Conservation (phyloP, 2,329 filamentous ascomycete species). For the Colletotrichum aenigma region DNA sequence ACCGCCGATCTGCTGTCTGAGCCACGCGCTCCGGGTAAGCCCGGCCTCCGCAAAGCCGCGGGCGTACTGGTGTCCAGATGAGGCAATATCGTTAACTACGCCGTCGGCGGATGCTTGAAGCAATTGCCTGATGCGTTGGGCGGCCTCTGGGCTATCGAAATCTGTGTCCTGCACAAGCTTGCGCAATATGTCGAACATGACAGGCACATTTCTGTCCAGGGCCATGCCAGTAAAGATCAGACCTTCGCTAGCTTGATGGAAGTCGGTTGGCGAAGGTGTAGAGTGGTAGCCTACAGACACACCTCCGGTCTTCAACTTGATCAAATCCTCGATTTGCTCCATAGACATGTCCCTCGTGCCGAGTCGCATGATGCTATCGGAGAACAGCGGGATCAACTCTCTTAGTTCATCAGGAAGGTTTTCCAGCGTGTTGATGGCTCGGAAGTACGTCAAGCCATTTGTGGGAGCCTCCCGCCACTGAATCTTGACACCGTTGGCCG, state of each 20-base stretch:
- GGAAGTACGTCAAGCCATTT: conserved; percentile 95
- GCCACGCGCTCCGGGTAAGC: conserved; percentile 72
- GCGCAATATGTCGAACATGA: conserved; percentile 86
- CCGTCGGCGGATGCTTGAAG: conserved; percentile 87
- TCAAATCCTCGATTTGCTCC: conserved; percentile 93
- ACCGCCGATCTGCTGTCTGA: conserved; percentile 87
- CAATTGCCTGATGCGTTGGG: conserved; percentile 83
- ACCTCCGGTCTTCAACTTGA: conserved; percentile 95
- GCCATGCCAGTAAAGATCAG: conserved; percentile 86
- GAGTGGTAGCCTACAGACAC: conserved; percentile 84
- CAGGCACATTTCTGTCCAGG: conserved; percentile 85
- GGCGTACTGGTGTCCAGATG: conserved; percentile 87
- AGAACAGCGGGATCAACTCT: conserved; percentile 85
- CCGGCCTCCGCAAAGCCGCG: conserved; percentile 82
- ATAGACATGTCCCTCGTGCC: conserved; percentile 88
- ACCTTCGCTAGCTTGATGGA: conserved; percentile 76
- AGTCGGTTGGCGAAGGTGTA: conserved; percentile 76
- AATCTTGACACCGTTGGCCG: conserved; percentile 68
- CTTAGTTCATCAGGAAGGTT: conserved; percentile 85
- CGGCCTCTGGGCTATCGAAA: conserved; percentile 83
- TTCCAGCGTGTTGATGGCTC: conserved; percentile 80
- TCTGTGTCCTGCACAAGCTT: conserved; percentile 85
- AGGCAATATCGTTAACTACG: conserved; percentile 89
- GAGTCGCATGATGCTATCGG: conserved; percentile 89
- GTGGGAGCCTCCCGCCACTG: conserved; percentile 94